Conservation (phyloP, 1,284 basidiomycete species). For the Papiliotrema fonsecae region DNA sequence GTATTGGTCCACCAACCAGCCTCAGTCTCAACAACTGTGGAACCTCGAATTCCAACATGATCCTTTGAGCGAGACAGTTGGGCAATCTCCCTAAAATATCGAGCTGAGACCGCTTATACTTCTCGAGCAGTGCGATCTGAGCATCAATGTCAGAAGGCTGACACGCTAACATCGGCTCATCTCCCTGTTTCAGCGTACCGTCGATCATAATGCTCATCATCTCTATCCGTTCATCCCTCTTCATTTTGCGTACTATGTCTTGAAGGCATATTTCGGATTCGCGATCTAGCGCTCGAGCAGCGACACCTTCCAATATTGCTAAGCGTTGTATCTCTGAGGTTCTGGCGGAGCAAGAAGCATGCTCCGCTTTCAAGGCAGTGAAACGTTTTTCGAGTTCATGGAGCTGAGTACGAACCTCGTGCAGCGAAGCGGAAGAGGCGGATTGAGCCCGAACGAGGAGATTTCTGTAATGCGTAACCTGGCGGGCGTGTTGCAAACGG, state of each 20-base stretch:
- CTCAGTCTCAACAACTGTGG: slow-evolving; percentile 56
- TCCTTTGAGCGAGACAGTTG: slow-evolving; percentile 60
- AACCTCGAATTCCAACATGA: slow-evolving; percentile 63
- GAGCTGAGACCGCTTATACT: slow-evolving; percentile 71
- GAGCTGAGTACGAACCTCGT: slow-evolving; percentile 18
- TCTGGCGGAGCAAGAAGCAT: slow-evolving; percentile 15
- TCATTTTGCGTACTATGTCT: slow-evolving; percentile 14
- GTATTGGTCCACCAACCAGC: slow-evolving; percentile 52
- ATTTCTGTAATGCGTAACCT: slow-evolving; percentile 24
- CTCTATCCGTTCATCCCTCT: slow-evolving; percentile 20
- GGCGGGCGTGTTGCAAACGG: slow-evolving; percentile 5
- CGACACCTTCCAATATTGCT: background rate
- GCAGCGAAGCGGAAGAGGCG: slow-evolving; percentile 20
- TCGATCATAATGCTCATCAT: slow-evolving; percentile 26
- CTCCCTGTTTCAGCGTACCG: slow-evolving; percentile 14
- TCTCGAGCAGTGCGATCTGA: slow-evolving; percentile 70
- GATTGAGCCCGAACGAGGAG: slow-evolving; percentile 27
- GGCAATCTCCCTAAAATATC: slow-evolving; percentile 73
- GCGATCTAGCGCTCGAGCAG: too few relatives aligned
- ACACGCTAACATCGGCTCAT: slow-evolving; percentile 20
- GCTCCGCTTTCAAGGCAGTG: slow-evolving; percentile 17
- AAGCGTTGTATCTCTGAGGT: background rate
- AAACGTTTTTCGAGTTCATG: slow-evolving; percentile 18
- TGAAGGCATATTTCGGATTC: too few relatives aligned
- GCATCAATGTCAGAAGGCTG: slow-evolving; percentile 50